These are phyloP conservation scores for Cornus suecica DNA, from an alignment of 148 eudicot genomes.

Conservation along the genomic window DNA sequence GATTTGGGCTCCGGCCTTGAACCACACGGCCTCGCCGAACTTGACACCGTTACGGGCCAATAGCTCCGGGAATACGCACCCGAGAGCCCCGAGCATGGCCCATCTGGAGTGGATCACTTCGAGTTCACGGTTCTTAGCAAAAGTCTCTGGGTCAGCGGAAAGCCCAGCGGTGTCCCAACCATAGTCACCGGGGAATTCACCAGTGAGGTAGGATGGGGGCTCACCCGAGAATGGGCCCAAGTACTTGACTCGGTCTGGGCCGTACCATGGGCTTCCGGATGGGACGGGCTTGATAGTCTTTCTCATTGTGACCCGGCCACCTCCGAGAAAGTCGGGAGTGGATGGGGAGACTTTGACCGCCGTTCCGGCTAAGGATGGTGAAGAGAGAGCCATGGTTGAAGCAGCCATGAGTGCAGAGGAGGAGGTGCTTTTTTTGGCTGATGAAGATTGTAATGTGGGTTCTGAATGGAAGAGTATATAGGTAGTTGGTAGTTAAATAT, in stretches of 20 bases:
- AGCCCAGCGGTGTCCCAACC: constrained; percentile 47
- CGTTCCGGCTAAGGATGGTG: constrained; percentile 27
- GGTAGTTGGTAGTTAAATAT: constrained; percentile 5
- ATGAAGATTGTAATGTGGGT: not conserved
- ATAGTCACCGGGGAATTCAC: constrained; percentile 46
- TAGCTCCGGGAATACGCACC: constrained; percentile 41
- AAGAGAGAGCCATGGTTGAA: constrained; percentile 47
- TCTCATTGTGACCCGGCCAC: constrained; percentile 32
- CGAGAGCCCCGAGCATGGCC: constrained; percentile 46
- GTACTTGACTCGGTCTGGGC: constrained; percentile 45
- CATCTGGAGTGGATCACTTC: constrained; percentile 42
- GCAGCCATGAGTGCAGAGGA: constrained; percentile 29
- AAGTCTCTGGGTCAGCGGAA: constrained; percentile 48
- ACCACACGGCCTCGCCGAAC: constrained; percentile 47
- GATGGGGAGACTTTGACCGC: constrained; percentile 20
- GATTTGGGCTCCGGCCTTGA: constrained; percentile 44
- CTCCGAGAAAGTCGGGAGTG: constrained; percentile 18
- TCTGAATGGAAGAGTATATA: constrained; percentile 2
- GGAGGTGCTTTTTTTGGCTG: too few species aligned
- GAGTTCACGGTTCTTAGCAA: constrained; percentile 41
- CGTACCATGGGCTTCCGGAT: constrained; percentile 47
- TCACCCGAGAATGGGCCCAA: constrained; percentile 49
- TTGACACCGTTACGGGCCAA: constrained; percentile 45
- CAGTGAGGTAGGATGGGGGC: constrained; percentile 39
- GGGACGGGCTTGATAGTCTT: constrained; percentile 25